Evolutionary conservation across 495 filamentous ascomycete genomes (phyloP).

Genomic region (Annulohypoxylon moriforme): DNA sequence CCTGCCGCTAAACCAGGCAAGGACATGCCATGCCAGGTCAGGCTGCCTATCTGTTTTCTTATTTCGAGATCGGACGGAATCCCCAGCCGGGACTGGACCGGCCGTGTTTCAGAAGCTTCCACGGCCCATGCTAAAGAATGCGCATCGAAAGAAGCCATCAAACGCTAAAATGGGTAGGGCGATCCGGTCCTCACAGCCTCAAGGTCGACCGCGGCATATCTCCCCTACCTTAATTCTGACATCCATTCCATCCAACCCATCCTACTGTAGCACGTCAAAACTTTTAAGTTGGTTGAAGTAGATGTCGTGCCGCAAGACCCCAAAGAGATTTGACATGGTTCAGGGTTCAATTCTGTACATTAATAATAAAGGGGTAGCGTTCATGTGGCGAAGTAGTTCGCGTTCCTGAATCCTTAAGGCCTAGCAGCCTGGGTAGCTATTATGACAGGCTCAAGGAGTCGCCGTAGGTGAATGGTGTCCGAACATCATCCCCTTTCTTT

Average conservation of each 20-base stretch:
- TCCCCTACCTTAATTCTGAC: slow-evolving; percentile 39
- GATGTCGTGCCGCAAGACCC: slow-evolving; percentile 43
- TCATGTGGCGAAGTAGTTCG: slow-evolving; percentile 40
- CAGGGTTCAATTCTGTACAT: slow-evolving; percentile 37
- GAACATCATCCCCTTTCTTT: slow-evolving; percentile 12
- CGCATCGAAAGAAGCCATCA: slow-evolving; percentile 43
- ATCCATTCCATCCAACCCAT: slow-evolving; percentile 8
- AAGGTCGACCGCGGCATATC: slow-evolving; percentile 36
- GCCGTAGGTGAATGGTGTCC: slow-evolving; percentile 23
- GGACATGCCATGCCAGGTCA: slow-evolving; percentile 7
- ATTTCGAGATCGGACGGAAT: slow-evolving; percentile 42
- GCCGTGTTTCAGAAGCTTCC: slow-evolving; percentile 46
- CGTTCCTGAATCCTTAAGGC: slow-evolving; percentile 41
- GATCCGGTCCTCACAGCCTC: slow-evolving; percentile 35
- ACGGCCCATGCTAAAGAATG: slow-evolving; percentile 42
- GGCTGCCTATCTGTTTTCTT: slow-evolving; percentile 21
- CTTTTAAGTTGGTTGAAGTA: slow-evolving; percentile 37
- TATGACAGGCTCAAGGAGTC: slow-evolving; percentile 31
- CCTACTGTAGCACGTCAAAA: slow-evolving; percentile 39
- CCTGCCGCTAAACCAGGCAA: slow-evolving; percentile 17
- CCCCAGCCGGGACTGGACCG: slow-evolving; percentile 40
- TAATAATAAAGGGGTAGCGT: slow-evolving; percentile 44
- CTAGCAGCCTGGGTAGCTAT: not conserved
- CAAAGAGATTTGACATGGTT: slow-evolving; percentile 43
- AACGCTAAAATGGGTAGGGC: slow-evolving; percentile 45